Conservation (phyloP, 495 filamentous ascomycete genomes). For the Neurospora sp. region DNA sequence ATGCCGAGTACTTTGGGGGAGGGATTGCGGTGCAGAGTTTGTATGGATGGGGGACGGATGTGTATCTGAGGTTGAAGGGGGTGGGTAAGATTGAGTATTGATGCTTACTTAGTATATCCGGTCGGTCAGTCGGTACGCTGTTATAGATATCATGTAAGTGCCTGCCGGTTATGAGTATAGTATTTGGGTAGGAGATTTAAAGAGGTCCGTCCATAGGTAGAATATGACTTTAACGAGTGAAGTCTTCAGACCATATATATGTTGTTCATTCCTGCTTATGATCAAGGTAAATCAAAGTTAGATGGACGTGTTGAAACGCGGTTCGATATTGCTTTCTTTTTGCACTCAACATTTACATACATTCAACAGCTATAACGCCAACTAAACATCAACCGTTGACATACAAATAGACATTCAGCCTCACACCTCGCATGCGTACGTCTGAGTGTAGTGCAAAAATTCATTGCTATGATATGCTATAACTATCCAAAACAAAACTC, state of each 20-base stretch:
- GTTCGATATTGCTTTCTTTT: no score
- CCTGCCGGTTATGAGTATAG: background rate
- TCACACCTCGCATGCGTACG: background rate
- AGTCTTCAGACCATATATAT: no score
- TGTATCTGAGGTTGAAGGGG: constrained; percentile 64
- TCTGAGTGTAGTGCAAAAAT: background rate
- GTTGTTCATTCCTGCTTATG: no score
- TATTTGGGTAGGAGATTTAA: no score
- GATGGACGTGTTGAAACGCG: no score
- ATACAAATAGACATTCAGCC: background rate
- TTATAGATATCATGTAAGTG: background rate
- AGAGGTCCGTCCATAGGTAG: no score
- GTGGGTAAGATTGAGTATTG: constrained; percentile 54
- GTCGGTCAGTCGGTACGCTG: no score
- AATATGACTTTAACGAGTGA: no score
- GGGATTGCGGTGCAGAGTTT: constrained; percentile 90
- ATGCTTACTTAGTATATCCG: background rate
- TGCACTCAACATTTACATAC: no score
- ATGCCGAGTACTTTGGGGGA: constrained; percentile 97
- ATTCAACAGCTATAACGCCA: no score
- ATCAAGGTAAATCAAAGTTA: no score
- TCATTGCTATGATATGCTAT: background rate
- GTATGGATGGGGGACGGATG: constrained; percentile 79
- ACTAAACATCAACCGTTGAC: no score
- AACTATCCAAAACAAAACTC: background rate